Percentiles rank a stretch among this genome's conserved stretches.
Conservation (phyloP, 768 basidiomycete species). For the Lactifluus echinatus region DNA sequence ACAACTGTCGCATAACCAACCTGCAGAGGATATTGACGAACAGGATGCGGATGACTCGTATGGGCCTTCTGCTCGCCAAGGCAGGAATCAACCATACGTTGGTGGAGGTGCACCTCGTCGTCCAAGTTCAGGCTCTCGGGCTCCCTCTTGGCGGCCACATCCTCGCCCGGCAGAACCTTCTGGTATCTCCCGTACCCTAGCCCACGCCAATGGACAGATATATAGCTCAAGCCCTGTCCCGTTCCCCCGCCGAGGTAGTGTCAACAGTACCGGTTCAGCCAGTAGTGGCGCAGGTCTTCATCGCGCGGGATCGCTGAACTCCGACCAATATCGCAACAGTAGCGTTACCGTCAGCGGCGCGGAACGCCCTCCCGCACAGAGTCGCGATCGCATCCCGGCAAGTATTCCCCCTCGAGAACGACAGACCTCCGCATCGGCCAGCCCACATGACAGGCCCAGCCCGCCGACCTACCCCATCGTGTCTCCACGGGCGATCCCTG, state of each 20-base stretch:
- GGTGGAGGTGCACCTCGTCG: conserved; percentile 6
- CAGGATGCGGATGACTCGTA: conserved; percentile 3
- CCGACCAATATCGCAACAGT: conserved; percentile 7
- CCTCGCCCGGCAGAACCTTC: conserved; percentile 8
- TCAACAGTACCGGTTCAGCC: conserved; percentile 14
- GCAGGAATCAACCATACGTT: conserved; percentile 1
- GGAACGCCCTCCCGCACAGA: conserved; percentile 15
- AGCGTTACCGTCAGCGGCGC: conserved; percentile 7
- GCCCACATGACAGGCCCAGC: conserved; percentile 16
- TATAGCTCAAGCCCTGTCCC: conserved; percentile 29
- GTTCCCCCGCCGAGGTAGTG: conserved; percentile 27
- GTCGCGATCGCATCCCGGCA: conserved; percentile 10
- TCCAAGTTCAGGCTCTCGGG: conserved; percentile 8
- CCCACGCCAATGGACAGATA: conserved; percentile 31
- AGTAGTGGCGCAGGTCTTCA: conserved; percentile 20
- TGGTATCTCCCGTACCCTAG: conserved; percentile 14
- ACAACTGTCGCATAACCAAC: background rate
- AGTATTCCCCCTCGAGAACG: conserved; percentile 8
- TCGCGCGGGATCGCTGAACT: conserved; percentile 11
- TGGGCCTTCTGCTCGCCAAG: background rate
- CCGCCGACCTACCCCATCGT: conserved; percentile 1
- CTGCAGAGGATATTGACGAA: conserved; percentile 1
- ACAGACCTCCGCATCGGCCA: conserved; percentile 16
- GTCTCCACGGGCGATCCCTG: conserved; percentile 11
- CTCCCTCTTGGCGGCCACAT: background rate